Conservation (phyloP, 192 early-diverging fungal genomes). For the Chytriomyces sp. region DNA sequence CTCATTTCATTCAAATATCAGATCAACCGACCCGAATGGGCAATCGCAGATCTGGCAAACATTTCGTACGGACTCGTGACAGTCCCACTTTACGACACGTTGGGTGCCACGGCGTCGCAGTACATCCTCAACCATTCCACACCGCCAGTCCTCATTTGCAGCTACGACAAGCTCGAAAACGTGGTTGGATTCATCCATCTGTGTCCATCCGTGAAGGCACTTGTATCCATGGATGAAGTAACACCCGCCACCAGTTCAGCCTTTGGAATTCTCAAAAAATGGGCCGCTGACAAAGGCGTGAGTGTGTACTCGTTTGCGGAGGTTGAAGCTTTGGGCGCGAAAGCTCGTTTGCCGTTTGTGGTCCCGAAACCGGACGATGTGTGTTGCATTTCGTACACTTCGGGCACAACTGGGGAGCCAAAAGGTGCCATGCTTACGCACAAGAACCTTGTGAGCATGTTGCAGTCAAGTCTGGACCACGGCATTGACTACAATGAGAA, state of each 20-base stretch:
- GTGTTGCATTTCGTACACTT: conserved; percentile 61
- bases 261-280: conserved; percentile 48
- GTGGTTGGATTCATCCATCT: conserved; percentile 40
- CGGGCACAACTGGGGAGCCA: conserved; percentile 62
- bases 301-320: conserved; percentile 70
- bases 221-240: conserved; percentile 55
- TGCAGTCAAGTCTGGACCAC: not conserved
- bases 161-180: conserved; percentile 58
- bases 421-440: conserved; percentile 23
- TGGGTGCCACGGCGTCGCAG: conserved; percentile 77
- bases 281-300: conserved; percentile 57
- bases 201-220: conserved; percentile 51
- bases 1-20: not conserved
- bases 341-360: conserved; percentile 62
- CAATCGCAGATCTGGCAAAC: conserved; percentile 47
- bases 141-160: conserved; percentile 70
- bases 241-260: conserved; percentile 15
- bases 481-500: conserved; percentile 25
- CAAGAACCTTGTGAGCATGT: conserved; percentile 9
- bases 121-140: conserved; percentile 86
- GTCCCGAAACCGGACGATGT: conserved; percentile 73
- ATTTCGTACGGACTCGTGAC: conserved; percentile 41
- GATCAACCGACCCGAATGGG: conserved; percentile 60
- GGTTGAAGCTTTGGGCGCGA: conserved; percentile 66
- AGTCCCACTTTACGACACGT: conserved; percentile 90